Evolutionary conservation across 768 basidiomycete species (phyloP).

Genomic region (Tylopilus rubrobrunneus): DNA sequence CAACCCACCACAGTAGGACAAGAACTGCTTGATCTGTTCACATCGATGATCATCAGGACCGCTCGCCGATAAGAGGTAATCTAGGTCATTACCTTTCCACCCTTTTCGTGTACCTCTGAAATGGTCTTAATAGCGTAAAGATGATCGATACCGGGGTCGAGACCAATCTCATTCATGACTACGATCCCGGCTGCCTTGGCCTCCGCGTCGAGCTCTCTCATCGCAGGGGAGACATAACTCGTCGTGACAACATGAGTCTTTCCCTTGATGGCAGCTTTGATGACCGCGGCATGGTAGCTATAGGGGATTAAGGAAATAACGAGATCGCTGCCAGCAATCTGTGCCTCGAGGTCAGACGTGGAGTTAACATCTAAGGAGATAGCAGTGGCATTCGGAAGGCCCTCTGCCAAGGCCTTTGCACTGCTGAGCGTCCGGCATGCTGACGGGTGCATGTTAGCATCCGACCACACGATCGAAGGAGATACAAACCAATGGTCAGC

Average conservation of each 20-base stretch:
- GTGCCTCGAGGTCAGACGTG: slow-evolving; percentile 69
- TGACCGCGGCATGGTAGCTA: slow-evolving; percentile 83
- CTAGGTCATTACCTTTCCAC: slow-evolving; percentile 71
- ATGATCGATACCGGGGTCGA: slow-evolving; percentile 95
- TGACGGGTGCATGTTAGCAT: slow-evolving; percentile 26
- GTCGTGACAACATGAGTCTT: slow-evolving; percentile 96
- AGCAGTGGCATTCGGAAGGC: slow-evolving; percentile 66
- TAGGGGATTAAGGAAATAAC: slow-evolving; percentile 98
- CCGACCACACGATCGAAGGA: not conserved
- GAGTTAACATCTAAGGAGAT: slow-evolving; percentile 80
- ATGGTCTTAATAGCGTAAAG: slow-evolving; percentile 93
- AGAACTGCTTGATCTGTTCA: slow-evolving; percentile 77
- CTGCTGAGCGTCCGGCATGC: slow-evolving; percentile 84
- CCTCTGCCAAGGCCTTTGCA: slow-evolving; percentile 64
- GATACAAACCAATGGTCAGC: slow-evolving; percentile 72
- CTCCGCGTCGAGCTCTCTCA: slow-evolving; percentile 79
- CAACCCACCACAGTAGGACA: slow-evolving; percentile 94
- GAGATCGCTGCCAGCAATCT: slow-evolving; percentile 82
- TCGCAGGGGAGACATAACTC: slow-evolving; percentile 87
- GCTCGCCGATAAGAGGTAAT: not conserved
- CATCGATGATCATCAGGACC: not conserved
- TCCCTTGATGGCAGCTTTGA: slow-evolving; percentile 76
- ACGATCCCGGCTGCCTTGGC: slow-evolving; percentile 86
- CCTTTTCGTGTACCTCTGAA: slow-evolving; percentile 87
- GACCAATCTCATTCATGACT: slow-evolving; percentile 96